Evolutionary conservation across 2,329 filamentous ascomycete genomes (phyloP).

Genomic region (Neurospora sp.): DNA sequence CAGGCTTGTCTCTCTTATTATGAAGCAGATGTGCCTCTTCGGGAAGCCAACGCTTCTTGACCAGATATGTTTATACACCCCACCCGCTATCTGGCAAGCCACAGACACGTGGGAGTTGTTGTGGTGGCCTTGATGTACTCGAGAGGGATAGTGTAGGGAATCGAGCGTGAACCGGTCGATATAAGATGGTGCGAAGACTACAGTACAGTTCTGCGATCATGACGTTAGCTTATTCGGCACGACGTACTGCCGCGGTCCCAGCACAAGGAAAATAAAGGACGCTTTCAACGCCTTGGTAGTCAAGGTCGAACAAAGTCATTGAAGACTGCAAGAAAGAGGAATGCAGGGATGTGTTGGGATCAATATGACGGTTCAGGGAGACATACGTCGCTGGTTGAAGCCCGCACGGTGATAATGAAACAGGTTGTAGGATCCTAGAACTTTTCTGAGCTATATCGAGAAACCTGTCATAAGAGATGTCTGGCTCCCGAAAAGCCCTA

Average conservation of each 20-base stretch:
- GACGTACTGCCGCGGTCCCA: background rate
- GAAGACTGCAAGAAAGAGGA: background rate
- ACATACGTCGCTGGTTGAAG: background rate
- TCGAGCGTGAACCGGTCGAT: background rate
- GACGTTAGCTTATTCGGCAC: background rate
- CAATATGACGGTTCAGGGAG: background rate
- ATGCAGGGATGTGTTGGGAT: background rate
- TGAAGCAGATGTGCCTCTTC: background rate
- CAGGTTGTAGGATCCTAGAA: background rate
- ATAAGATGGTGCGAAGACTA: background rate
- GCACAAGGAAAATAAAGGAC: background rate
- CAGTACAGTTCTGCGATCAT: background rate
- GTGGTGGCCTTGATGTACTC: background rate
- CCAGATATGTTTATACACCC: background rate
- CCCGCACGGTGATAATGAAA: background rate
- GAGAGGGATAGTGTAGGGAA: background rate
- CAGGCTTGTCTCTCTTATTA: background rate
- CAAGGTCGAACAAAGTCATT: background rate
- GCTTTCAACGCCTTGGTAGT: background rate
- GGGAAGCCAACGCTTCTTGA: background rate
- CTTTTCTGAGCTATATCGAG: background rate
- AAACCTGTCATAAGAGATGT: background rate
- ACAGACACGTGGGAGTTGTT: background rate
- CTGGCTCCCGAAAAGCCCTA: background rate
- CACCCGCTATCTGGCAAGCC: background rate